These are phyloP conservation scores for Saccharomycopsis sp. DNA, from an alignment of 805 yeast genomes.

Conservation along the genomic window DNA sequence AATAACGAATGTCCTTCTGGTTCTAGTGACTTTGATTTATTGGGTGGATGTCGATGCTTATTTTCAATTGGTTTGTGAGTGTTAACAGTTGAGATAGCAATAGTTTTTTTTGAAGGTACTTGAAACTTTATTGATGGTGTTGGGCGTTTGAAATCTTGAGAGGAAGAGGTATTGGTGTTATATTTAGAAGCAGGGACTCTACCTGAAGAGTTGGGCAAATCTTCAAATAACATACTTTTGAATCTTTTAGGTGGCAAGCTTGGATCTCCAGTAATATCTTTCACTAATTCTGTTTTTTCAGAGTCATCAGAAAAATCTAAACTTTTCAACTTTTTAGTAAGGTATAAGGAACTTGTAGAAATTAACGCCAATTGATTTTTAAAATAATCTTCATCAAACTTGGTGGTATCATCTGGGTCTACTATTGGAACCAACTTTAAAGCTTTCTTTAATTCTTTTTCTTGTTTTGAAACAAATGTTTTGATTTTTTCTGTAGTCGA, in stretches of 20 bases:
- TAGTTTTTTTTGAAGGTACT: no score
- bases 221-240: conserved; percentile 15
- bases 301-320: conserved; percentile 27
- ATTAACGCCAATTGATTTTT: conserved; percentile 17
- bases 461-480: conserved; percentile 14
- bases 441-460: conserved; percentile 6
- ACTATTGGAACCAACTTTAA: conserved; percentile 10
- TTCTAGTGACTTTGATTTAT: no score
- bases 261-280: conserved; percentile 30
- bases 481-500: conserved; percentile 13
- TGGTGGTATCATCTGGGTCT: conserved; percentile 1
- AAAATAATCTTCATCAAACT: conserved; percentile 18
- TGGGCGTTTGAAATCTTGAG: no score
- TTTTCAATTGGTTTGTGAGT: no score
- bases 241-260: conserved; percentile 6
- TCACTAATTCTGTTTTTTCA: conserved; percentile 30
- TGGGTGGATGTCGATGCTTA: no score
- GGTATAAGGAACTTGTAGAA: conserved; percentile 20
- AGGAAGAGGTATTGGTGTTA: no score
- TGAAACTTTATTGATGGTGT: no score
- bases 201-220: neutral
- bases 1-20: no score
- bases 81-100: no score
- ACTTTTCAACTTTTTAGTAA: conserved; percentile 19
- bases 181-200: conserved; percentile 13